These are phyloP conservation scores for Tephrocybe sp. DNA, from an alignment of 768 basidiomycete species.

Conservation along the genomic window DNA sequence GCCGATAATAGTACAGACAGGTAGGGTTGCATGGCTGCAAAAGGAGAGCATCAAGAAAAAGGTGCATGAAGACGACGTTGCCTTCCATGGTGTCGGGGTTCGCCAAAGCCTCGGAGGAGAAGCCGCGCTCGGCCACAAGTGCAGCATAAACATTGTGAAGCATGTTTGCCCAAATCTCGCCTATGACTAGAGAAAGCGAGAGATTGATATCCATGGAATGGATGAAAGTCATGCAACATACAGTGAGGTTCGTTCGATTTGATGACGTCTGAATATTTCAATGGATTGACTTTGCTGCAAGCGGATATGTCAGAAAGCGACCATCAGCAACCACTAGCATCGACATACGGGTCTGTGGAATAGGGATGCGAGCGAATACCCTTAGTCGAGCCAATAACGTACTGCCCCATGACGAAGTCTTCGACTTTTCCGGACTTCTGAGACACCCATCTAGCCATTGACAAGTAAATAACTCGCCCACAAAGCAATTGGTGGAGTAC, in stretches of 20 bases:
- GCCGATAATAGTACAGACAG: too few relatives aligned
- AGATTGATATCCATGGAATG: neutral
- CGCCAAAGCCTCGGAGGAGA: slow-evolving; percentile 35
- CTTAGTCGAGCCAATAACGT: slow-evolving; percentile 43
- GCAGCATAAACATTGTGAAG: slow-evolving; percentile 43
- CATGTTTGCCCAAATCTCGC: slow-evolving; percentile 56
- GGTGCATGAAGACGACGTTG: slow-evolving; percentile 52
- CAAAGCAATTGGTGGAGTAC: slow-evolving; percentile 5
- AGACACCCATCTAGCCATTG: slow-evolving; percentile 33
- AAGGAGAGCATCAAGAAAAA: slow-evolving; percentile 50
- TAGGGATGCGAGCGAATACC: slow-evolving; percentile 61
- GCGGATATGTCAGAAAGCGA: neutral
- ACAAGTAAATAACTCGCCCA: neutral
- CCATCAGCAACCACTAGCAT: neutral
- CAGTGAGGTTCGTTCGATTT: slow-evolving; percentile 44
- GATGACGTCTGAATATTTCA: slow-evolving; percentile 40
- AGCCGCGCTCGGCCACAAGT: slow-evolving; percentile 36
- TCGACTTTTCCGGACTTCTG: slow-evolving; percentile 35
- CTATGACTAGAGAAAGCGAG: slow-evolving; percentile 37
- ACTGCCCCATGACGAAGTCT: slow-evolving; percentile 46
- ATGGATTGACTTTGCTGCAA: slow-evolving; percentile 38
- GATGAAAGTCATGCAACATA: slow-evolving; percentile 22
- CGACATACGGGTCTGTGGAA: slow-evolving; percentile 43
- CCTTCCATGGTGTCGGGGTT: slow-evolving; percentile 41
- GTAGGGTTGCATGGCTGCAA: slow-evolving; percentile 52